Evolutionary conservation across 2,329 filamentous ascomycete species (phyloP).

Genomic region (Claviceps pazoutovae): DNA sequence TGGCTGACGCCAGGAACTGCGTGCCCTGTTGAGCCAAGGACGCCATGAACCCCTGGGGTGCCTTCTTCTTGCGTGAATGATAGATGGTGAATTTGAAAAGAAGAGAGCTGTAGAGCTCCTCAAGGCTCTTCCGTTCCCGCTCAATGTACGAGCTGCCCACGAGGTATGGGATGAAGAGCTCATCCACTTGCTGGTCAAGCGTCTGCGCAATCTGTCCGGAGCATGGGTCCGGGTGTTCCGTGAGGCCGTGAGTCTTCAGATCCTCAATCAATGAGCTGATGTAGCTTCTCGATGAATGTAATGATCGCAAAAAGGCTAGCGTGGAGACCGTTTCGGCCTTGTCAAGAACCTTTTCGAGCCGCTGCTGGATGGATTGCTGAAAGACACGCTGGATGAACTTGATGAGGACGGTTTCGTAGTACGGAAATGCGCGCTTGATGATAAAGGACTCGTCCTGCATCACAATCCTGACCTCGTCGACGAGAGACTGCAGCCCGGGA

Average conservation of each 20-base stretch:
- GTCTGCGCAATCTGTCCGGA: slow-evolving; percentile 73
- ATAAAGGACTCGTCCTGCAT: slow-evolving; percentile 96
- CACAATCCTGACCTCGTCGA: slow-evolving; percentile 89
- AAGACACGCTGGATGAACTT: slow-evolving; percentile 94
- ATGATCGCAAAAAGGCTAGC: slow-evolving; percentile 74
- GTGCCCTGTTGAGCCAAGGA: slow-evolving; percentile 82
- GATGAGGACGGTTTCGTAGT: slow-evolving; percentile 82
- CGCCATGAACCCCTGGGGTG: slow-evolving; percentile 81
- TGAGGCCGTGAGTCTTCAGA: slow-evolving; percentile 83
- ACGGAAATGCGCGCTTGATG: slow-evolving; percentile 92
- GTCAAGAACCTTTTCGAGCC: slow-evolving; percentile 86
- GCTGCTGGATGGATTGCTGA: slow-evolving; percentile 93
- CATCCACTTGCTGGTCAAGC: slow-evolving; percentile 60
- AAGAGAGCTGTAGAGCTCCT: slow-evolving; percentile 77
- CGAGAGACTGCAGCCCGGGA: slow-evolving; percentile 75
- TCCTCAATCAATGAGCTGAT: slow-evolving; percentile 83
- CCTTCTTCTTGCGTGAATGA: slow-evolving; percentile 76
- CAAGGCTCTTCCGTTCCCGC: slow-evolving; percentile 53
- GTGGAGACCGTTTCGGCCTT: slow-evolving; percentile 89
- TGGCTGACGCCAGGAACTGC: slow-evolving; percentile 73
- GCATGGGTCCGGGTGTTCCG: slow-evolving; percentile 84
- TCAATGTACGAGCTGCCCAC: slow-evolving; percentile 59
- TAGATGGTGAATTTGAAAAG: slow-evolving; percentile 97
- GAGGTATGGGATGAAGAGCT: slow-evolving; percentile 60
- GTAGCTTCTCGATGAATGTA: slow-evolving; percentile 84